Conservation (phyloP, 805 yeast species). For the Yarrowia sp. region DNA sequence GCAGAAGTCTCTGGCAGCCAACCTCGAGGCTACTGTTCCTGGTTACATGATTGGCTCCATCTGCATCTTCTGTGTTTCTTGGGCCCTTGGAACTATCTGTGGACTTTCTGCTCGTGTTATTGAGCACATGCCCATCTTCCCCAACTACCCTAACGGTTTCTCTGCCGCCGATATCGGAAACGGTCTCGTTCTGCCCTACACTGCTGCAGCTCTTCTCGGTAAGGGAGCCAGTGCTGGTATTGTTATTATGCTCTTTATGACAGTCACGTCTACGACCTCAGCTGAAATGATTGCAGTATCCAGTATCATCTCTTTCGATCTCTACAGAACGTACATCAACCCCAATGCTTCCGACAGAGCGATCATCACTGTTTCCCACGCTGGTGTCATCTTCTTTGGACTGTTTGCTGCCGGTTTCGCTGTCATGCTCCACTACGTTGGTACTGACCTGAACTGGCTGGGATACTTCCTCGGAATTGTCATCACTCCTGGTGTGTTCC, state of each 20-base stretch:
- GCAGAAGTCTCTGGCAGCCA: slow-evolving; percentile 47
- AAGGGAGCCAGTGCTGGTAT: slow-evolving; percentile 82
- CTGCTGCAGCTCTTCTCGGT: slow-evolving; percentile 78
- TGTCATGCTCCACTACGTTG: slow-evolving; percentile 75
- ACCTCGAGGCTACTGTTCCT: slow-evolving; percentile 44
- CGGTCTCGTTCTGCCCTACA: slow-evolving; percentile 60
- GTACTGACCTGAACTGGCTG: slow-evolving; percentile 76
- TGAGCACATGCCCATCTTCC: slow-evolving; percentile 66
- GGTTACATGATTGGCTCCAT: slow-evolving; percentile 50
- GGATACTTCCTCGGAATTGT: slow-evolving; percentile 64
- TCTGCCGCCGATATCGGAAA: slow-evolving; percentile 64
- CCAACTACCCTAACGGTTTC: slow-evolving; percentile 70
- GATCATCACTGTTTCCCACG: slow-evolving; percentile 46
- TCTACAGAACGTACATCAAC: slow-evolving; percentile 46
- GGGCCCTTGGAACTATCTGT: slow-evolving; percentile 38
- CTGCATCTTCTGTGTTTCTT: slow-evolving; percentile 48
- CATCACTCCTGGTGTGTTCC: slow-evolving; percentile 43
- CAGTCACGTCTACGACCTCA: slow-evolving; percentile 46
- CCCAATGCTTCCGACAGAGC: slow-evolving; percentile 45
- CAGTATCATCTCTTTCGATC: slow-evolving; percentile 47
- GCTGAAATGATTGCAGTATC: slow-evolving; percentile 46
- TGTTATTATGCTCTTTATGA: slow-evolving; percentile 43
- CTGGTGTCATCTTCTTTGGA: slow-evolving; percentile 44
- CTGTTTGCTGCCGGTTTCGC: slow-evolving; percentile 71
- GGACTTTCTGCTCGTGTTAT: slow-evolving; percentile 48